Evolutionary conservation across 139 green algal species (phyloP).

Genomic region (Coelastrella sp.): DNA sequence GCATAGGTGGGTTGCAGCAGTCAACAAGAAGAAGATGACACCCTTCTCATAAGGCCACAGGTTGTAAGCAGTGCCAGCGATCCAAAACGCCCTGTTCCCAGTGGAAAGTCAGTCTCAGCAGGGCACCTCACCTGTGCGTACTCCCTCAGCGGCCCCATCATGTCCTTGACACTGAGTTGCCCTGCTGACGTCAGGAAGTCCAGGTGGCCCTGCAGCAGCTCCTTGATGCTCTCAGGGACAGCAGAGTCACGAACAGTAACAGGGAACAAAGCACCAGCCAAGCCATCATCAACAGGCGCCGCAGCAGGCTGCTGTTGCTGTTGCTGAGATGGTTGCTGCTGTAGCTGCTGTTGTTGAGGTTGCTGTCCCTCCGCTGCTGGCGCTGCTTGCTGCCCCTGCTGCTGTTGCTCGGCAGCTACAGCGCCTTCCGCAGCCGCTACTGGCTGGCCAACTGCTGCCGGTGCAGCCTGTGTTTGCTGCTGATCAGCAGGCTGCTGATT

Average conservation of each 20-base stretch:
- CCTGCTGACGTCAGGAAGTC: conserved; percentile 51
- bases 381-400: background rate
- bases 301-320: conserved; percentile 22
- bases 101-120: background rate
- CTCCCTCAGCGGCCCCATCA: conserved; percentile 90
- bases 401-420: background rate
- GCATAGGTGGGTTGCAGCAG: too few relatives aligned
- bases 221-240: background rate
- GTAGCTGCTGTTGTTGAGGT: background rate
- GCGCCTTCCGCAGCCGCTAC: background rate
- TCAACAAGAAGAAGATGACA: too few relatives aligned
- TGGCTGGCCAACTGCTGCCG: background rate
- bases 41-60: too few relatives aligned
- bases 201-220: conserved; percentile 24
- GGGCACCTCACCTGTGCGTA: conserved; percentile 52
- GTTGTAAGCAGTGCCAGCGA: too few relatives aligned
- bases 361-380: background rate
- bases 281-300: background rate
- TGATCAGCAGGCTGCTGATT: conserved; percentile 5
- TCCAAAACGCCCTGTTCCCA: too few relatives aligned
- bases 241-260: conserved; percentile 24
- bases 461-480: background rate
- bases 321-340: background rate
- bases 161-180: conserved; percentile 72
- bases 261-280: background rate